These are phyloP conservation scores for Obelidium mucronatum DNA, from an alignment of 192 early-diverging fungal species.

Conservation along the genomic window DNA sequence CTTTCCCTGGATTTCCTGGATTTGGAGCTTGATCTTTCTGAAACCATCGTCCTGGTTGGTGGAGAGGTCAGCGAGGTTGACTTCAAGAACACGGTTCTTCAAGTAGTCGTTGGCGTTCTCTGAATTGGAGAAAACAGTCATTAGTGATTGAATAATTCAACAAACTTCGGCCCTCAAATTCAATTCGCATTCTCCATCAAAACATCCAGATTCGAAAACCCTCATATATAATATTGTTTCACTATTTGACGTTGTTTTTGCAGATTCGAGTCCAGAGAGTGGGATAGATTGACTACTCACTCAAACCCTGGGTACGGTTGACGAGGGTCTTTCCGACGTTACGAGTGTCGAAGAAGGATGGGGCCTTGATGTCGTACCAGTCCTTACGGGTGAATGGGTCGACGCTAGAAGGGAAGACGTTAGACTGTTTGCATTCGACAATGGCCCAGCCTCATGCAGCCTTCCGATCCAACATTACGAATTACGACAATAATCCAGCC, in stretches of 20 bases:
- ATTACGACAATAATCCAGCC: neutral
- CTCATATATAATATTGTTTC: no score
- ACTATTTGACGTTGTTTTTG: no score
- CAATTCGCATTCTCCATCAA: no score
- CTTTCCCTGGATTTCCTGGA: slow-evolving; percentile 97
- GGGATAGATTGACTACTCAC: slow-evolving; percentile 60
- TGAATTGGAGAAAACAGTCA: no score
- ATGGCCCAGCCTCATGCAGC: neutral
- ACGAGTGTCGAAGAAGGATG: slow-evolving; percentile 93
- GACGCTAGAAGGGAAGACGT: slow-evolving; percentile 64
- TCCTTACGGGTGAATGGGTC: slow-evolving; percentile 99
- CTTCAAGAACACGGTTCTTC: slow-evolving; percentile 96
- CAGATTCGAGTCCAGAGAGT: slow-evolving; percentile 2
- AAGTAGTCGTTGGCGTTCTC: slow-evolving; percentile 94
- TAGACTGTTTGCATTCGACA: neutral
- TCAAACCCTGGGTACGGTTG: slow-evolving; percentile 99
- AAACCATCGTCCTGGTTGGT: slow-evolving; percentile 87
- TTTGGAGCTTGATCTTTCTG: slow-evolving; percentile 97
- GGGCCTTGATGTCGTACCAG: slow-evolving; percentile 99
- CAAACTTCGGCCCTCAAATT: no score
- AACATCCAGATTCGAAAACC: no score
- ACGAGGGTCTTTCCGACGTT: slow-evolving; percentile 99
- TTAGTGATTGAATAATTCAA: no score
- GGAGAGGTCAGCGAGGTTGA: slow-evolving; percentile 96
- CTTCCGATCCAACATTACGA: neutral